phyloP scores from a whole-genome alignment of 345 rosid genomes.

The Eucalyptus leucophloia region DNA sequence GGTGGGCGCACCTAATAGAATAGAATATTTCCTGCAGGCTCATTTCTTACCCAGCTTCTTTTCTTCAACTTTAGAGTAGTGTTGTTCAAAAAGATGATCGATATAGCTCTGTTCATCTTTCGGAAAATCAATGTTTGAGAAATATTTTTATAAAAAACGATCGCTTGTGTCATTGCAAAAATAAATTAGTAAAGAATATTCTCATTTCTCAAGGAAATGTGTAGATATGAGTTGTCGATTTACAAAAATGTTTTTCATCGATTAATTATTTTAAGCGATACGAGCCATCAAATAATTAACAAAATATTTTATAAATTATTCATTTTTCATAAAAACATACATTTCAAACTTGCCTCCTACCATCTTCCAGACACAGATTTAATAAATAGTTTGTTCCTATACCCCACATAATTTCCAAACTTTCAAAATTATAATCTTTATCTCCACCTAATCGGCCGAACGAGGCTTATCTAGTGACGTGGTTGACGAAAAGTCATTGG shows the following conservation, averaged over 20 bases:
- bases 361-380: neutral
- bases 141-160: too few species aligned
- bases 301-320: neutral
- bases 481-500: neutral
- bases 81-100: neutral
- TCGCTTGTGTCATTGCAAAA: neutral
- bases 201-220: neutral
- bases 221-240: neutral
- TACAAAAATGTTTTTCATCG: neutral
- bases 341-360: neutral
- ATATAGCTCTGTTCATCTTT: neutral
- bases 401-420: neutral
- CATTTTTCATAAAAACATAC: neutral
- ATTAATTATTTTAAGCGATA: neutral
- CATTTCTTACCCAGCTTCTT: neutral
- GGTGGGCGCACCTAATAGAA: neutral
- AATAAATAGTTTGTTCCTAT: neutral
- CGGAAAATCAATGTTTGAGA: neutral
- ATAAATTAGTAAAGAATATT: too few species aligned
- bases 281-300: neutral
- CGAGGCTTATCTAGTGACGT: neutral
- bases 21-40: neutral
- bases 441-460: neutral
- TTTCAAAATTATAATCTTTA: neutral
- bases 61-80: neutral